These are phyloP conservation scores for Zygoascus sp. DNA, from an alignment of 1,139 yeast species.

Conservation along the genomic window DNA sequence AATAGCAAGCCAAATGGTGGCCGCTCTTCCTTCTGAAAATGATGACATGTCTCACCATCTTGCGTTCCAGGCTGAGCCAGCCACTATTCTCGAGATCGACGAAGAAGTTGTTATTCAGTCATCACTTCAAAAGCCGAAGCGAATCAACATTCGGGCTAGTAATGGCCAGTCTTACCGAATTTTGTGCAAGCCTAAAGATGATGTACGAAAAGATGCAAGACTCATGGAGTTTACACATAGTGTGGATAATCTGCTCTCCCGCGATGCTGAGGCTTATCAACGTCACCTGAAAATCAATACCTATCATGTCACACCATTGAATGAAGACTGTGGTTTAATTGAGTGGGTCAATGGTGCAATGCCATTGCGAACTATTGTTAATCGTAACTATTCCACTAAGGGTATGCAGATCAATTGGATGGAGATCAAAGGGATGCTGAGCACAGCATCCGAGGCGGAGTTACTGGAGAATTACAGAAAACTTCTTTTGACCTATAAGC, in stretches of 20 bases:
- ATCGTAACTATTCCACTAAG: constrained; percentile 38
- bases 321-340: constrained; percentile 83
- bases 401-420: constrained; percentile 35
- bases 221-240: constrained; percentile 89
- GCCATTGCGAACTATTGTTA: constrained; percentile 69
- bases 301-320: constrained; percentile 84
- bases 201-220: constrained; percentile 91
- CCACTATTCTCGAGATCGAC: constrained; percentile 49
- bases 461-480: constrained; percentile 19
- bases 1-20: constrained; percentile 66
- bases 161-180: constrained; percentile 69
- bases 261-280: constrained; percentile 67
- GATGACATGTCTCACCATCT: constrained; percentile 42
- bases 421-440: constrained; percentile 15
- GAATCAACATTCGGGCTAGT: constrained; percentile 69
- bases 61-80: constrained; percentile 53
- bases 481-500: constrained; percentile 46
- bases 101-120: constrained; percentile 63
- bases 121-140: constrained; percentile 85
- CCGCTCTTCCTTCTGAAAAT: constrained; percentile 52
- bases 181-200: constrained; percentile 83
- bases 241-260: constrained; percentile 65
- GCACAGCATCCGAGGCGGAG: constrained; percentile 15
- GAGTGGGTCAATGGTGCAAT: constrained; percentile 88
- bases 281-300: constrained; percentile 69